These are phyloP conservation scores for Quaeritorhiza haematococci DNA, from an alignment of 371 early-diverging fungal genomes.

Conservation along the genomic window DNA sequence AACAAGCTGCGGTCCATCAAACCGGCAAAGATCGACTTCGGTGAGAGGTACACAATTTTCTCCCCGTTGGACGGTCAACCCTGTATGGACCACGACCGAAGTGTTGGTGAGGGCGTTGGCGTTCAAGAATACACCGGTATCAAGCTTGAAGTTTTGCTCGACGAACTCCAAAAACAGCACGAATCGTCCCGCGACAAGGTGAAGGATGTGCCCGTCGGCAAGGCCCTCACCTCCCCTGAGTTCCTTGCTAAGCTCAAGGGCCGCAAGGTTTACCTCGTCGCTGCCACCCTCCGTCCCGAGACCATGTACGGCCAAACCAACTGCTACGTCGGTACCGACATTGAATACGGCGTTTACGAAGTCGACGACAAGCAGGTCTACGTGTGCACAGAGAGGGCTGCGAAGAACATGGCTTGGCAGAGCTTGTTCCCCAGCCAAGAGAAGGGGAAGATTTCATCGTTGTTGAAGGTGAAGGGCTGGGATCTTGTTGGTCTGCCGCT, in stretches of 20 bases:
- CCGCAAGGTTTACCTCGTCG: conserved; percentile 77
- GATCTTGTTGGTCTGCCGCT: conserved; percentile 86
- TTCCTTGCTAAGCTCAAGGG: conserved; percentile 61
- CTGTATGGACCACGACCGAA: conserved; percentile 99
- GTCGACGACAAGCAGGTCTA: conserved; percentile 76
- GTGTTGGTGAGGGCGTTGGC: conserved; percentile 95
- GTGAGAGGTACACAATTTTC: conserved; percentile 98
- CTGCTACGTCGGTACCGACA: conserved; percentile 90
- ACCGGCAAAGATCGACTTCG: conserved; percentile 86
- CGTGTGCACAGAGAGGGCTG: conserved; percentile 88
- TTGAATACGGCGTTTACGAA: conserved; percentile 84
- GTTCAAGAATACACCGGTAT: conserved; percentile 96
- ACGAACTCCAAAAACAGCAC: conserved; percentile 27
- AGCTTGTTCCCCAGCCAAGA: conserved; percentile 58
- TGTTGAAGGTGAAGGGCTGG: conserved; percentile 74
- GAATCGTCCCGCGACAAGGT: conserved; percentile 25
- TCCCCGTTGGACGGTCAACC: conserved; percentile 97
- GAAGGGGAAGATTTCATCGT: conserved; percentile 61
- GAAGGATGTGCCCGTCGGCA: conserved; percentile 39
- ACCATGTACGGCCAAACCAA: conserved; percentile 99
- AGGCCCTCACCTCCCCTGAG: conserved; percentile 48
- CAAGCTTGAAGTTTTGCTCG: conserved; percentile 76
- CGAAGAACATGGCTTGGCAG: conserved; percentile 96
- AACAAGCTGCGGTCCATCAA: conserved; percentile 74
- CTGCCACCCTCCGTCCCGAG: conserved; percentile 96